Evolutionary conservation across 2,329 filamentous ascomycete genomes (phyloP).

Genomic region (Aphanocladium album): DNA sequence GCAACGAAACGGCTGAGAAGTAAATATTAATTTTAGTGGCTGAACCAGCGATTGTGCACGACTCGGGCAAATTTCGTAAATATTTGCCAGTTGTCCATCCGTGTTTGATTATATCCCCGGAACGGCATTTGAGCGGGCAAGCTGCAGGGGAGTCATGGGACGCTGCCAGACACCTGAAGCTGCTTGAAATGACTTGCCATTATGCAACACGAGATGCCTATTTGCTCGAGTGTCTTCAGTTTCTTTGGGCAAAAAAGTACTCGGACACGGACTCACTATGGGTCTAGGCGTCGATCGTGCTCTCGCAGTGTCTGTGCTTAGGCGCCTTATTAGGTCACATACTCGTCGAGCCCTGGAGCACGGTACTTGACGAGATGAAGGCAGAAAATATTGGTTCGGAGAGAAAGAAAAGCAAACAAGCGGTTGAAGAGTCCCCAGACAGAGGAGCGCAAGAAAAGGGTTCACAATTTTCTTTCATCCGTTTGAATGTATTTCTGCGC

Average conservation of each 20-base stretch:
- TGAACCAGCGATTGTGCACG: neutral
- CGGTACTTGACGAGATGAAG: neutral
- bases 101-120: neutral
- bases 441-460: neutral
- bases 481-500: neutral
- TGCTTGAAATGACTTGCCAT: neutral
- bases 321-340: neutral
- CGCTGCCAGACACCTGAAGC: neutral
- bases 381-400: neutral
- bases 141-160: neutral
- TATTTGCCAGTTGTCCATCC: neutral
- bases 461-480: neutral
- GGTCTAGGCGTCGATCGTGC: constrained; percentile 4
- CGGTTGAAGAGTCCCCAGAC: too few species aligned
- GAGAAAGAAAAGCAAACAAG: neutral
- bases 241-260: neutral
- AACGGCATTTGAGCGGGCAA: neutral
- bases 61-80: neutral
- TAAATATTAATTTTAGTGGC: neutral
- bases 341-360: neutral
- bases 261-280: neutral
- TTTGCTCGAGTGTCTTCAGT: neutral
- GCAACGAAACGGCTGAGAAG: neutral
- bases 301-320: constrained; percentile 4
- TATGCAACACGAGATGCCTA: neutral